Percentiles rank a stretch among this genome's conserved stretches.
These are phyloP conservation scores for Fraxinus dipetala DNA, from an alignment of 305 asterid species.

Conservation along the genomic window DNA sequence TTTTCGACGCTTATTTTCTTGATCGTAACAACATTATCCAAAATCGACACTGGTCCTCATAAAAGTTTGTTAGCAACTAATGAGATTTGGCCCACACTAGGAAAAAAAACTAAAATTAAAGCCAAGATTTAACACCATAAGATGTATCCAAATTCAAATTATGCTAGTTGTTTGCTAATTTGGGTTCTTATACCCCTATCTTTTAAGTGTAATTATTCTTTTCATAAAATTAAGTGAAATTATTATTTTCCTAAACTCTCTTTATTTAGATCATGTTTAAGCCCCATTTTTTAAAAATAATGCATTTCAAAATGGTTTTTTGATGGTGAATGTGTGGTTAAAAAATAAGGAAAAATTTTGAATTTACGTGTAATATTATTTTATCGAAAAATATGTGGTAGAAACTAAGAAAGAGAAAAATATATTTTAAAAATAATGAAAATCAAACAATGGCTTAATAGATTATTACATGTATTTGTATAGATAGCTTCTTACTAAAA, in stretches of 20 bases:
- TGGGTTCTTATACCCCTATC: background rate
- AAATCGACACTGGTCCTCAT: background rate
- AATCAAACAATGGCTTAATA: too few species aligned
- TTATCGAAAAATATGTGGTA: too few species aligned
- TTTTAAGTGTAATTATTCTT: background rate
- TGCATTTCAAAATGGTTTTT: too few species aligned
- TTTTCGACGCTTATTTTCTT: background rate
- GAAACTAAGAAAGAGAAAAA: too few species aligned
- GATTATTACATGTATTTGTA: background rate
- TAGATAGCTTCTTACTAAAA: background rate
- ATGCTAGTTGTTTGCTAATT: background rate
- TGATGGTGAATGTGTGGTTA: too few species aligned
- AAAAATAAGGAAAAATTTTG: too few species aligned
- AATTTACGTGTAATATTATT: too few species aligned
- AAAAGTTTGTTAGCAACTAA: background rate
- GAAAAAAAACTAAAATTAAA: background rate
- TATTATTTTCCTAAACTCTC: background rate
- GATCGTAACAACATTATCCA: background rate
- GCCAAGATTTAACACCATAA: background rate
- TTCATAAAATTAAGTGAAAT: too few species aligned
- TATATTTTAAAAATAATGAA: too few species aligned
- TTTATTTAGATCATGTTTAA: too few species aligned
- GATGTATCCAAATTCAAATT: background rate
- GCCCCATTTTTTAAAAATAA: too few species aligned
- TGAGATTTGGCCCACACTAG: background rate